Evolutionary conservation across 129 eudicot species (phyloP).

Genomic region (Cynara cardunculus): DNA sequence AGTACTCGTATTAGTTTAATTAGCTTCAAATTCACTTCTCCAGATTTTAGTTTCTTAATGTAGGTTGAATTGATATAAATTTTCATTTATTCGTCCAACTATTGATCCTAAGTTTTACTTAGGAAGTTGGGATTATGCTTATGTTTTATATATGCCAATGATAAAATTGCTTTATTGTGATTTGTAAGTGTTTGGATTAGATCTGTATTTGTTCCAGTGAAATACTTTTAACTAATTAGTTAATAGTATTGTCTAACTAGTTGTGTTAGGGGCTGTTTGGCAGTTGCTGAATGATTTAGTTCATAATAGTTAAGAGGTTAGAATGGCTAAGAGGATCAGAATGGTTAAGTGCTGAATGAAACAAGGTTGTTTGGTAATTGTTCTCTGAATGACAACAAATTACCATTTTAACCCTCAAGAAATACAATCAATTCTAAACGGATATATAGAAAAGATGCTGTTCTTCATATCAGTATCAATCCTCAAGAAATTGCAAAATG

Average conservation of each 20-base stretch:
- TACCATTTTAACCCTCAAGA: too few species aligned
- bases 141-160: neutral
- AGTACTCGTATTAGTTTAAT: neutral
- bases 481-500: too few species aligned
- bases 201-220: neutral
- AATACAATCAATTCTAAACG: too few species aligned
- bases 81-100: neutral
- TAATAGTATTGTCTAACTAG: neutral
- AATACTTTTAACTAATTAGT: neutral
- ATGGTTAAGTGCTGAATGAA: too few species aligned
- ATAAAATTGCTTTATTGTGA: neutral
- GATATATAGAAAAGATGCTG: too few species aligned
- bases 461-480: too few species aligned
- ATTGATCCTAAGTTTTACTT: neutral
- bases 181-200: neutral
- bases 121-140: neutral
- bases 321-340: too few species aligned
- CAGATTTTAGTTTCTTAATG: neutral
- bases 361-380: too few species aligned
- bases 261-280: too few species aligned
- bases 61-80: neutral
- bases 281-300: too few species aligned
- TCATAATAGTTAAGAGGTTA: too few species aligned
- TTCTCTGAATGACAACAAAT: too few species aligned
- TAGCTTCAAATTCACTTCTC: neutral